Base-by-base conservation (phyloP, 371 early-diverging fungal species). In the Rhizopus sp. region DNA sequence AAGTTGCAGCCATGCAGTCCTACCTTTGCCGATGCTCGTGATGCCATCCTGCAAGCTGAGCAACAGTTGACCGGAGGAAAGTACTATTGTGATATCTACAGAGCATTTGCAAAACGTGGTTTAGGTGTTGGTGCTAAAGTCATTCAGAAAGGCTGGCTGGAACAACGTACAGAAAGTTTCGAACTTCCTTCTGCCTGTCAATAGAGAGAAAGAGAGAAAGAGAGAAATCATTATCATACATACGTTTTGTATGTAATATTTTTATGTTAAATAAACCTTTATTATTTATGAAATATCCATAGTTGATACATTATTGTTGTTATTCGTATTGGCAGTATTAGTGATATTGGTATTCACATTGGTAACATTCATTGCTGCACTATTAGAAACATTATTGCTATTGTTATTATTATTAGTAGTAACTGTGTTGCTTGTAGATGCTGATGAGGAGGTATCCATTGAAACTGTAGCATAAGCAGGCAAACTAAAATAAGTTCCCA, bases 1-100 rank as follows among this genome's bases (percentile, higher is more conserved):
- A 95, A 93, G 75, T 69, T 94, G 13, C 97, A 96, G 73, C 95
- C 95, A 23, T 98, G 98, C 77, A 75, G 81, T 44, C 98, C 98
- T 5, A 78, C 75, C 30, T 96, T 98, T 70, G 78, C 89, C 29
- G 88, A 93, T 60, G 95, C 97, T 40, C 89, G 98, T 70, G 93
- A 96, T 71, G 96, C 98, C 35, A 95, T 98, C 55, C 54, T 98
- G 33, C 77, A 79, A 50, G 95, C 98, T 6, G 97, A 96, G 57
- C 65, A 85, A 57, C 61, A 81, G 33, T 67, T 92, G 63, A 93
- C 93, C 17, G 80, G 82, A 15, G 93, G 94, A 33, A 78, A 83
- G 44, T 88, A 94, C 77, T 63, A 80, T 46, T 98, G 98, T 72
- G 77, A 77, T 44, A 86, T 98, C 55, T 98, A 95, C 89, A 81